These are phyloP conservation scores for Phytophthora foliorum DNA, from an alignment of 352 stramenopile species.

Conservation along the genomic window DNA sequence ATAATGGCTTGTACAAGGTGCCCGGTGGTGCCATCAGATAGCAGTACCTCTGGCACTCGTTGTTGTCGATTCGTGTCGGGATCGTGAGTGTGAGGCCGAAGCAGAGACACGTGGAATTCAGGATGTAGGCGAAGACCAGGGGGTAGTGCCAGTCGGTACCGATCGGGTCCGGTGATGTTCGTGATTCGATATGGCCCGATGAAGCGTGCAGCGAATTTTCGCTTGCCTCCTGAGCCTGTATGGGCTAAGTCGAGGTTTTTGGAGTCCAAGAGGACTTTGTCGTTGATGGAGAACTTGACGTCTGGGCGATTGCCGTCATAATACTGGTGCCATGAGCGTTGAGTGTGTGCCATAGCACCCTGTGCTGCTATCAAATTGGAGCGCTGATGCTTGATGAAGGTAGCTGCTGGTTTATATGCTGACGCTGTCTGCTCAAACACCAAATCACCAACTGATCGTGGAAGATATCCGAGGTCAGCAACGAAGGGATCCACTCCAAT, in stretches of 20 bases:
- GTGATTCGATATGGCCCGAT: conserved; percentile 13
- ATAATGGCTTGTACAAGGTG: conserved; percentile 3
- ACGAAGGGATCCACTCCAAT: too few relatives aligned
- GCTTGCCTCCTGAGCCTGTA: conserved; percentile 1
- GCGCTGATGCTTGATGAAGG: conserved; percentile 2
- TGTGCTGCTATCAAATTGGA: neutral
- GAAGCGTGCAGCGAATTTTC: conserved; percentile 14
- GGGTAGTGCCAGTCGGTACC: conserved; percentile 2
- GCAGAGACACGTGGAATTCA: conserved; percentile 1
- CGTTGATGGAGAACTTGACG: neutral
- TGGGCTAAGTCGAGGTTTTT: conserved; percentile 16
- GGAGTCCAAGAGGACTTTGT: conserved; percentile 12
- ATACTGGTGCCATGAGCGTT: conserved; percentile 3
- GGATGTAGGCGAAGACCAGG: conserved; percentile 5
- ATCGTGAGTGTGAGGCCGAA: neutral
- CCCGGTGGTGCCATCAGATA: conserved; percentile 13
- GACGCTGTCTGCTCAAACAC: neutral
- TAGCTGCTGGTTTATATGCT: neutral
- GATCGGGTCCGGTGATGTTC: neutral
- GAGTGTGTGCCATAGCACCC: conserved; percentile 11
- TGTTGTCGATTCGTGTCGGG: neutral
- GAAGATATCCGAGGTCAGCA: too few relatives aligned
- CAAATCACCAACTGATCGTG: too few relatives aligned
- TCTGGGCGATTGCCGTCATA: conserved; percentile 15
- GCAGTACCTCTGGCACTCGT: conserved; percentile 7